phyloP scores from a whole-genome alignment of 805 yeast species.

The Yamadazyma kitorensis region DNA sequence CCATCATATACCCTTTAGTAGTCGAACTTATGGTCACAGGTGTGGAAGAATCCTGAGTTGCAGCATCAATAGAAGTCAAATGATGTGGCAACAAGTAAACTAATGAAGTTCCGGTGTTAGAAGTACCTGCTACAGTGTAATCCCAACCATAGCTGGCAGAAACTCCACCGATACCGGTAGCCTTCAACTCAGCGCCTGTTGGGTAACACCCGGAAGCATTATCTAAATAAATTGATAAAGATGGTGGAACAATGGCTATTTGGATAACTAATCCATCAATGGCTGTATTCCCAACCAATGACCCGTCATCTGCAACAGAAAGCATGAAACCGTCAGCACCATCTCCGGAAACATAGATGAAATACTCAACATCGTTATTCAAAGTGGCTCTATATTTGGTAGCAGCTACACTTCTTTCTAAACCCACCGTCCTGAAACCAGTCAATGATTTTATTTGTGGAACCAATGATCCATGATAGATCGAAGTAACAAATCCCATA shows the following conservation, averaged over 20 bases:
- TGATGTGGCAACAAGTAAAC: conserved; percentile 55
- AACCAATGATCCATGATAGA: conserved; percentile 44
- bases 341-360: conserved; percentile 51
- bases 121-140: conserved; percentile 47
- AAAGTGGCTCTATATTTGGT: conserved; percentile 53
- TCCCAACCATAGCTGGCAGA: conserved; percentile 46
- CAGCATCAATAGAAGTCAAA: conserved; percentile 28
- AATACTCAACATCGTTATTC: conserved; percentile 59
- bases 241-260: conserved; percentile 27
- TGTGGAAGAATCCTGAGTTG: conserved; percentile 27
- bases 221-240: conserved; percentile 46
- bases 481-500: conserved; percentile 74
- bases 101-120: conserved; percentile 43
- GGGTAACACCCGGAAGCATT: conserved; percentile 66
- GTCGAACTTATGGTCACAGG: conserved; percentile 43
- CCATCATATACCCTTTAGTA: conserved; percentile 51
- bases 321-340: conserved; percentile 27
- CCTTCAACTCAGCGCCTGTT: conserved; percentile 45
- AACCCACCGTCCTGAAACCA: conserved; percentile 19
- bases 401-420: conserved; percentile 30
- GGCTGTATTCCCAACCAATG: conserved; percentile 39
- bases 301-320: conserved; percentile 17
- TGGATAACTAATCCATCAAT: conserved; percentile 44
- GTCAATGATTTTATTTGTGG: conserved; percentile 36
- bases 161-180: conserved; percentile 46